Conservation (phyloP, 768 basidiomycete species). For the Symmetrospora coprosmae region DNA sequence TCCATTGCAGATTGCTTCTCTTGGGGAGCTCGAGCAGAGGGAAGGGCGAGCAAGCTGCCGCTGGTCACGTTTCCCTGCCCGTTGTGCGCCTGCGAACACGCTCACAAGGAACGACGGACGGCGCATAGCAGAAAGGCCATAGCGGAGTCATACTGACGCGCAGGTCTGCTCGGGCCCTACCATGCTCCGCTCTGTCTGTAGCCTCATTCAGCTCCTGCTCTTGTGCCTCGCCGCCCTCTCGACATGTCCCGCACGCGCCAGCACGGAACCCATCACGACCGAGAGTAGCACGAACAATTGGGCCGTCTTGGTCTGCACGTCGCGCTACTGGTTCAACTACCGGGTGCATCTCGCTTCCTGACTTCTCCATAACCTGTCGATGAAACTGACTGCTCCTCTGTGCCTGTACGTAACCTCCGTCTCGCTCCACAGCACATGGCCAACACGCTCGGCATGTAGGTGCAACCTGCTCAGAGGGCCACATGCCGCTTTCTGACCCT, state of each 20-base stretch:
- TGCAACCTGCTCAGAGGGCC: conserved; percentile 6
- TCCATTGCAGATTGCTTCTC: not conserved
- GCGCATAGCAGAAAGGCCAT: no score
- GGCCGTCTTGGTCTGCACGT: conserved; percentile 91
- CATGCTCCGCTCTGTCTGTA: no score
- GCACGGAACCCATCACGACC: not conserved
- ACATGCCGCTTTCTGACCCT: not conserved
- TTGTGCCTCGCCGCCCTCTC: no score
- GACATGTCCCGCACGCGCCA: no score
- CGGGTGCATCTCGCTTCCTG: conserved; percentile 43
- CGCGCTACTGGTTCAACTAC: conserved; percentile 84
- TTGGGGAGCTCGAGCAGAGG: no score
- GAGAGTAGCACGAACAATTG: conserved; percentile 67
- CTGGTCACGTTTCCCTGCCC: no score
- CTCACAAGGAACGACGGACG: no score
- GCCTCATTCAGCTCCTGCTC: no score
- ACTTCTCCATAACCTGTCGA: not conserved
- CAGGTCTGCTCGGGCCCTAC: no score
- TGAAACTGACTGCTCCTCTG: not conserved
- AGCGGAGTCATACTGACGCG: no score
- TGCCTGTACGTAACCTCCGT: not conserved
- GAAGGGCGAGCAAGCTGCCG: no score
- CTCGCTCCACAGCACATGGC: conserved; percentile 71
- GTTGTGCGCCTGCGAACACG: no score
- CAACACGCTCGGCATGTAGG: conserved; percentile 87